Conservation (phyloP, 2,329 filamentous ascomycete genomes). For the Thermomyces lanuginosus region DNA sequence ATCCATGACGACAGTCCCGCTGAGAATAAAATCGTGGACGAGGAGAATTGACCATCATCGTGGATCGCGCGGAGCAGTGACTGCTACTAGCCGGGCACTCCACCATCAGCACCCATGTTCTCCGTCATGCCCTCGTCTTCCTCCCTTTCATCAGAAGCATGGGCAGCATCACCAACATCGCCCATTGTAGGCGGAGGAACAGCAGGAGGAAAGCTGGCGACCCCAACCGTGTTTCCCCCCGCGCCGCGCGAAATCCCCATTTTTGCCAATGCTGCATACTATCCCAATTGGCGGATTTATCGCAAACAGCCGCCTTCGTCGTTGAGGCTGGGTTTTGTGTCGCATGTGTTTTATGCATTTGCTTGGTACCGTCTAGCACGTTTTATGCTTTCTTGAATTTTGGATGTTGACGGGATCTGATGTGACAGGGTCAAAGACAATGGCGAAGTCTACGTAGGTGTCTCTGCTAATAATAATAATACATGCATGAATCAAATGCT, state of each 20-base stretch:
- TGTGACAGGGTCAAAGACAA: conserved; percentile 46
- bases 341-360: conserved; percentile 71
- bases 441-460: conserved; percentile 57
- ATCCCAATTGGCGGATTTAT: conserved; percentile 64
- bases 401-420: conserved; percentile 10
- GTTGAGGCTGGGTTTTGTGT: conserved; percentile 60
- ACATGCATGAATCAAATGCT: too few relatives aligned
- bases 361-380: conserved; percentile 35
- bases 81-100: too few relatives aligned
- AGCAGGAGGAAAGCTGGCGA: conserved; percentile 1
- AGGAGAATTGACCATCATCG: too few relatives aligned
- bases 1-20: too few relatives aligned
- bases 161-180: not conserved
- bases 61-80: too few relatives aligned
- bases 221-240: conserved; percentile 10
- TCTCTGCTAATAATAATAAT: conserved; percentile 3
- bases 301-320: conserved; percentile 55
- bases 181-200: conserved; percentile 1
- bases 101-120: too few relatives aligned
- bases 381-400: conserved; percentile 6
- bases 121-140: conserved; percentile 1
- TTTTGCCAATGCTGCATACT: conserved; percentile 60
- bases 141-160: not conserved
- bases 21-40: too few relatives aligned
- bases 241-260: conserved; percentile 21